Base-by-base conservation (phyloP, 331 rosid species). In the Quercus tomentella region DNA sequence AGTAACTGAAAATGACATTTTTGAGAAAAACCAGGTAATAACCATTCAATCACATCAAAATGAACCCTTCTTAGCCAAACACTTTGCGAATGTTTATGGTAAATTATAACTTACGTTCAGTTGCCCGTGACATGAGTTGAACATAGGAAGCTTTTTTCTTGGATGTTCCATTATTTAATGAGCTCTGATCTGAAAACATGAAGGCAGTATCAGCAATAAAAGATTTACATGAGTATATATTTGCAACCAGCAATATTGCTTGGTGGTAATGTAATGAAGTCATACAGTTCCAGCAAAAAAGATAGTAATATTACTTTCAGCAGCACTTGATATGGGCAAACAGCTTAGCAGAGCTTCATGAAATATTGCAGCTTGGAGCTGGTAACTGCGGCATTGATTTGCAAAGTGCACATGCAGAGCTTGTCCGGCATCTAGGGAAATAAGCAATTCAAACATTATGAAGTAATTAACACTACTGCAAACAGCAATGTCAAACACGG, bases 311-410 rank as follows among this genome's bases (percentile, higher is more conserved):
- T 82, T 75, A 70, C 26, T 83, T 78, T 77, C 82, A 72, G 86
- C 74, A 90, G 94, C 93, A 56, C 84, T 78, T 82, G 87, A 61
- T 49, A 70, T 57, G 52, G 93, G 94, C 79, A 85, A 82, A 9
- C 91, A 81, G 85, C 82, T 84, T 22, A 78, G 87, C 49, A 92
- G 89, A 81, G 99, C 97, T 79, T 92, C 96, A 16, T 89, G 86
- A 78, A 86, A 88, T 78, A 95, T 88, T 72, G 99, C 89, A 54
- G 97, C 93, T 78, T 91, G 91, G 77, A 95, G 97, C 84, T 92
- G 91, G 86, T 85, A 90, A 74, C 26, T 80, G 73, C 74, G 91
- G 81, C 97, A 82, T 89, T 91, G 92, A 56, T 89, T 86, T 22
- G 41, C 82, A 74, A 95, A 83, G 87, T 91, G 97, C 35, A 21